Conservation (phyloP, 805 yeast genomes). For the Cyberlindnera americana region DNA sequence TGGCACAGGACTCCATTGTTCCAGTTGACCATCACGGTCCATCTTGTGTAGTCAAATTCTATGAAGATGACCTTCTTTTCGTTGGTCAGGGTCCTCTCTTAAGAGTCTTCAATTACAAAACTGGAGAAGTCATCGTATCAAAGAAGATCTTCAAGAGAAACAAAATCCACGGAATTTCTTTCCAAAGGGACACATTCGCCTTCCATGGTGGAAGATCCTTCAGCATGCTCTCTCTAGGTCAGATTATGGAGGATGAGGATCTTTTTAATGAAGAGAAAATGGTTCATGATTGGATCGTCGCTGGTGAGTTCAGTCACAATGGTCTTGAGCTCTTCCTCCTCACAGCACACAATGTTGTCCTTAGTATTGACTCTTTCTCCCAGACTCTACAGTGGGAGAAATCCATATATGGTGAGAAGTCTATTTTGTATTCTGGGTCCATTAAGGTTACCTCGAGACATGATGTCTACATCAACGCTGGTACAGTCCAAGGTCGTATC, state of each 20-base stretch:
- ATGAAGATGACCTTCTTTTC: conserved; percentile 35
- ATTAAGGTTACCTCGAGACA: conserved; percentile 44
- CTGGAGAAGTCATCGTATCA: conserved; percentile 35
- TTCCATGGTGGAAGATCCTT: conserved; percentile 76
- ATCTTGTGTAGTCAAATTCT: conserved; percentile 17
- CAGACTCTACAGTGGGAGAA: conserved; percentile 28
- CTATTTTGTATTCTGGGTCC: conserved; percentile 85
- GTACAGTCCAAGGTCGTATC: conserved; percentile 90
- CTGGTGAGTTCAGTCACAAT: conserved; percentile 47
- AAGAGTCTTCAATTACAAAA: conserved; percentile 46
- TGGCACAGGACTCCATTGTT: conserved; percentile 2
- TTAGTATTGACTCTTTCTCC: conserved; percentile 34
- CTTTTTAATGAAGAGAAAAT: conserved; percentile 40
- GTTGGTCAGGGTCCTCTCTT: conserved; percentile 74
- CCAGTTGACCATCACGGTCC: conserved; percentile 22
- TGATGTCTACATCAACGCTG: conserved; percentile 66
- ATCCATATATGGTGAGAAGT: conserved; percentile 59
- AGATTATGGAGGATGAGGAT: conserved; percentile 27
- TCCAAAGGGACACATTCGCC: conserved; percentile 34
- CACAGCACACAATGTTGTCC: conserved; percentile 76
- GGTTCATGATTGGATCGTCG: conserved; percentile 77
- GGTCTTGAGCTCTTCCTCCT: conserved; percentile 45
- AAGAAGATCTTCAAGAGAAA: conserved; percentile 58
- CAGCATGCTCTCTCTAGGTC: conserved; percentile 35
- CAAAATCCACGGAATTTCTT: conserved; percentile 76